These are phyloP conservation scores for Colletotrichum sp. DNA, from an alignment of 2,329 filamentous ascomycete species.

Conservation along the genomic window DNA sequence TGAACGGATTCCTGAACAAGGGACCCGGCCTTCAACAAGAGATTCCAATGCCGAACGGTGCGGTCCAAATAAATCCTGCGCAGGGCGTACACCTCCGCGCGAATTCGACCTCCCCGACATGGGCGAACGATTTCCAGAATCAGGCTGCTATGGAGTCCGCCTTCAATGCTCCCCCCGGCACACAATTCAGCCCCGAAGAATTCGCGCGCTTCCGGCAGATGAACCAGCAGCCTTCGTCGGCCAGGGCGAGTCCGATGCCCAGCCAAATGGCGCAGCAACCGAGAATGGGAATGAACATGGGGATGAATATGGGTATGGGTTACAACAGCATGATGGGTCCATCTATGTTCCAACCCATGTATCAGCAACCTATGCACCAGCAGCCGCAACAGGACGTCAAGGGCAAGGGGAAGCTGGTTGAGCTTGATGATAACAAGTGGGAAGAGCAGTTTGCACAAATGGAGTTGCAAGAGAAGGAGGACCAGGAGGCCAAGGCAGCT, in stretches of 20 bases:
- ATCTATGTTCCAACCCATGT: conserved; percentile 59
- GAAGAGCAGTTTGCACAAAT: conserved; percentile 95
- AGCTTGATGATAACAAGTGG: conserved; percentile 93
- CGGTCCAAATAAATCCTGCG: conserved; percentile 51
- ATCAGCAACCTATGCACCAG: conserved; percentile 47
- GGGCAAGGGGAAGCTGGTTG: conserved; percentile 91
- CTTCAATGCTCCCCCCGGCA: conserved; percentile 62
- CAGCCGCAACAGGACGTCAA: conserved; percentile 60
- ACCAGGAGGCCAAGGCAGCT: conserved; percentile 59
- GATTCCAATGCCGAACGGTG: conserved; percentile 54
- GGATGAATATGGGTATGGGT: conserved; percentile 59
- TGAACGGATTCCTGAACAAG: conserved; percentile 91
- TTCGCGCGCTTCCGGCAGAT: conserved; percentile 86
- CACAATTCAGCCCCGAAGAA: conserved; percentile 79
- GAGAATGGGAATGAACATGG: conserved; percentile 52
- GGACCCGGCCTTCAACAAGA: conserved; percentile 63
- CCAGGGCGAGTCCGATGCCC: conserved; percentile 65
- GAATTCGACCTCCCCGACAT: conserved; percentile 57
- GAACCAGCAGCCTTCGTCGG: conserved; percentile 57
- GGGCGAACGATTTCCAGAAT: conserved; percentile 57
- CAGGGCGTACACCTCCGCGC: conserved; percentile 57
- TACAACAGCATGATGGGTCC: conserved; percentile 61
- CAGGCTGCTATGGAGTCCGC: conserved; percentile 75
- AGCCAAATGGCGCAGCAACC: conserved; percentile 49
- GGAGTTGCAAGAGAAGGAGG: conserved; percentile 67